Evolutionary conservation across 331 rosid species (phyloP).

Genomic region (Quercus lobata): DNA sequence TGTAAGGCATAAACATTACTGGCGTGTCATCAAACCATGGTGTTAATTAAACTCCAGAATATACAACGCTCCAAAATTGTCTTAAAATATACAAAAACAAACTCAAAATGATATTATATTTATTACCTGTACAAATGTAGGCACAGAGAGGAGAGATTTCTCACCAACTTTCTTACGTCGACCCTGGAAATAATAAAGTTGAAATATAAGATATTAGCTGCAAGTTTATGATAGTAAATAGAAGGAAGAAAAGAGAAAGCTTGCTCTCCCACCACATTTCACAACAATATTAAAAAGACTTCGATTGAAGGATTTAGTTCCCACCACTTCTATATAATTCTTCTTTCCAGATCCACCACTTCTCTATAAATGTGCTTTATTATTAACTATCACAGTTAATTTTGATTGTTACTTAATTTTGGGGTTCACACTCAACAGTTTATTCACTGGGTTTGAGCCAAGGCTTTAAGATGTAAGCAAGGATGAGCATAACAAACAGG

Average conservation of each 20-base stretch:
- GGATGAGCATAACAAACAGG: neutral
- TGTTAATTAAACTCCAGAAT: neutral
- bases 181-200: neutral
- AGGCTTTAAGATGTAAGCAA: neutral
- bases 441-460: neutral
- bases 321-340: neutral
- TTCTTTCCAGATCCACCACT: neutral
- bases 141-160: neutral
- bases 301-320: neutral
- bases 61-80: neutral
- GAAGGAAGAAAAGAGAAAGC: neutral
- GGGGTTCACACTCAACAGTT: neutral
- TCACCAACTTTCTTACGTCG: neutral
- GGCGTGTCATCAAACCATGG: neutral
- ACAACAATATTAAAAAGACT: neutral
- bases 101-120: neutral
- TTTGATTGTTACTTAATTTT: neutral
- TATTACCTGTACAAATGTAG: neutral
- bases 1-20: neutral
- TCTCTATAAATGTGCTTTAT: neutral
- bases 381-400: neutral
- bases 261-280: neutral
- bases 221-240: neutral
- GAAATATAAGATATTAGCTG: neutral
- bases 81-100: neutral